Evolutionary conservation across 202 grass and related monocot species (phyloP).

Genomic region (Panicum virgatum): DNA sequence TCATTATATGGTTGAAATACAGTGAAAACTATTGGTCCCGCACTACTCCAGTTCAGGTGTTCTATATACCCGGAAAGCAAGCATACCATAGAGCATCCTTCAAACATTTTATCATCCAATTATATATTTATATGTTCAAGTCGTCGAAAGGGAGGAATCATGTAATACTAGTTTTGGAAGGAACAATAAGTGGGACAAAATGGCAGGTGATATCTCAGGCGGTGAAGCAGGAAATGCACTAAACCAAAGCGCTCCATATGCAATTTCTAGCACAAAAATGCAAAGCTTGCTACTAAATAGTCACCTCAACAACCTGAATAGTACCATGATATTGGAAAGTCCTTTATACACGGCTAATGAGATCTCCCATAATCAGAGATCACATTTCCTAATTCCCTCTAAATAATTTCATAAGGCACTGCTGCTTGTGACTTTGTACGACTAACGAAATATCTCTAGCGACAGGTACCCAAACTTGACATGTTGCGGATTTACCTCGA

Average conservation of each 20-base stretch:
- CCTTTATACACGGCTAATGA: background rate
- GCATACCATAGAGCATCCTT: background rate
- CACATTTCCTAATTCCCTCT: constrained; percentile 11
- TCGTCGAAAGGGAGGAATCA: background rate
- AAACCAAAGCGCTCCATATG: constrained; percentile 1
- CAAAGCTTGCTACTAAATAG: background rate
- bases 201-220: background rate
- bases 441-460: background rate
- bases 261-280: background rate
- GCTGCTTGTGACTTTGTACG: constrained; percentile 5
- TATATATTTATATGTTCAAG: constrained; percentile 20
- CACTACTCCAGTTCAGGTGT: constrained; percentile 7
- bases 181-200: background rate
- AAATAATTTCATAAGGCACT: background rate
- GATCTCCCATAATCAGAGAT: background rate
- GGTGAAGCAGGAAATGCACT: background rate
- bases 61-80: constrained; percentile 12
- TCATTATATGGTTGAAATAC: constrained; percentile 28
- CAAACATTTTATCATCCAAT: background rate
- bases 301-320: background rate
- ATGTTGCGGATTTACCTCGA: constrained; percentile 54
- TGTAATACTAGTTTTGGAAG: background rate
- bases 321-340: background rate
- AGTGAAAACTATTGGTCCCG: constrained; percentile 35
- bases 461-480: background rate